These are phyloP conservation scores for Dendrocalamus latiflorus DNA, from an alignment of 202 grass and related monocot species.

Conservation along the genomic window DNA sequence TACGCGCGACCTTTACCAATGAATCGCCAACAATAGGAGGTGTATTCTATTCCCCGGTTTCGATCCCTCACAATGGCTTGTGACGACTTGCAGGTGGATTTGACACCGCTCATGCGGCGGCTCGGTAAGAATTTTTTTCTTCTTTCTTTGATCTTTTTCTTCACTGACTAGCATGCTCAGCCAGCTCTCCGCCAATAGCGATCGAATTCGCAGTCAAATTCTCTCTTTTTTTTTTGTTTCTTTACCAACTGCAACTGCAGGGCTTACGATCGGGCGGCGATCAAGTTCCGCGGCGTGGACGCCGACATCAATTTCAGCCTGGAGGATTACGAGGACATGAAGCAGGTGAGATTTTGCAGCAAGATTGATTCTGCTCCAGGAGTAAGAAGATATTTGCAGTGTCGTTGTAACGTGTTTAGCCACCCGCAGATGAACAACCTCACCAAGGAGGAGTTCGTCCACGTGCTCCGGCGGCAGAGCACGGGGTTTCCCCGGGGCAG, in stretches of 20 bases:
- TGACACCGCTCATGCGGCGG: conserved; percentile 94
- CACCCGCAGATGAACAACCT: conserved; percentile 66
- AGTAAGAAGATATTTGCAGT: not conserved
- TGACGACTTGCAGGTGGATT: conserved; percentile 66
- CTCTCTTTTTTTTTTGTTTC: not conserved
- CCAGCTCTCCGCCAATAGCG: conserved; percentile 14
- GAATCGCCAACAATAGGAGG: conserved; percentile 22
- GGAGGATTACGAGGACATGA: conserved; percentile 91
- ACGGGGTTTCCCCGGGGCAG: conserved; percentile 83
- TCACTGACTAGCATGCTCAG: not conserved
- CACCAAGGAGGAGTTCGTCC: conserved; percentile 96
- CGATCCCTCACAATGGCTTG: conserved; percentile 15
- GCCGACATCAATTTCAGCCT: conserved; percentile 94
- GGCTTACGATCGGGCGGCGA: conserved; percentile 94
- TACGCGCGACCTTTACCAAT: not conserved
- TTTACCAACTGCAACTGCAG: not conserved
- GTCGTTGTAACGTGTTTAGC: not conserved
- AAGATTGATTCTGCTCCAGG: not conserved
- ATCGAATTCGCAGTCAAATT: not conserved
- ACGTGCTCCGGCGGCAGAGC: conserved; percentile 91
- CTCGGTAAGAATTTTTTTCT: conserved; percentile 53
- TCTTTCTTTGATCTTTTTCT: not conserved
- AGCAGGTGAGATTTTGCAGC: conserved; percentile 44
- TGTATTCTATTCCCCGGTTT: not conserved
- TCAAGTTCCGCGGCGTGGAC: too few species aligned